Evolutionary conservation across 148 eudicot genomes (phyloP), one percentile per base, ranked within the genome.

Genomic region (Polygonum aviculare): DNA sequence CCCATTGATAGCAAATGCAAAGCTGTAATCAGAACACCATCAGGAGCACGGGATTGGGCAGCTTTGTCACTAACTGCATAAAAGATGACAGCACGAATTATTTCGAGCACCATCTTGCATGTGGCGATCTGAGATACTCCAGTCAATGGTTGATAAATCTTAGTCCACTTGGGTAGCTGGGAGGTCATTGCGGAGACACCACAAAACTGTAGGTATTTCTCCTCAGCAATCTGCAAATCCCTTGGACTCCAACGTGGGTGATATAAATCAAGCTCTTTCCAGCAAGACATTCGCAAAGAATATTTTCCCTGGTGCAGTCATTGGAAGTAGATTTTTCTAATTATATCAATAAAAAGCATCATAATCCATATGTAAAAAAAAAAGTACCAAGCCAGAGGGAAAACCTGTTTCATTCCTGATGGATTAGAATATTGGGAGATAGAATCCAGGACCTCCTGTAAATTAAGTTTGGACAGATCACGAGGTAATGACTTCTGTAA

Each of bases 241-340:
- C 90, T 91, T 55, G 89, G 85, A 78, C 83, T 91, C 97, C 93
- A 93, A 69, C 97, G 95, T 22, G 94, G 95, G 85, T 96, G 97
- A 82, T 96, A 96, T 74, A 96, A 81, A 84, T 96, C 99, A 55
- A 96, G 86, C 77, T 93, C 94, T 77, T 88, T 96, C 98, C 98
- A 96, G 75, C 79, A 91, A 60, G 82, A 84, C 80, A 77, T 50
- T 40, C 92, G 92, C 80, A 96, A 80, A 71, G 90, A 87, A 84
- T 96, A 96, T 86, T 85, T 96, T 54, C 99, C 99, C 99, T 96
- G 83, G 12, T 55, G 55, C 54, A 79, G n/a, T 38, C 26, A 47
- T 67, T 36, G n/a, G 45, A 63, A 63, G 40, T 63, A 67, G 72
- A 45, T 36, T 67, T 38, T 36, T 67, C n/a, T 41, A 44, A 41